Conservation (phyloP, 2,329 filamentous ascomycete species). For the Gremmenia infestans region DNA sequence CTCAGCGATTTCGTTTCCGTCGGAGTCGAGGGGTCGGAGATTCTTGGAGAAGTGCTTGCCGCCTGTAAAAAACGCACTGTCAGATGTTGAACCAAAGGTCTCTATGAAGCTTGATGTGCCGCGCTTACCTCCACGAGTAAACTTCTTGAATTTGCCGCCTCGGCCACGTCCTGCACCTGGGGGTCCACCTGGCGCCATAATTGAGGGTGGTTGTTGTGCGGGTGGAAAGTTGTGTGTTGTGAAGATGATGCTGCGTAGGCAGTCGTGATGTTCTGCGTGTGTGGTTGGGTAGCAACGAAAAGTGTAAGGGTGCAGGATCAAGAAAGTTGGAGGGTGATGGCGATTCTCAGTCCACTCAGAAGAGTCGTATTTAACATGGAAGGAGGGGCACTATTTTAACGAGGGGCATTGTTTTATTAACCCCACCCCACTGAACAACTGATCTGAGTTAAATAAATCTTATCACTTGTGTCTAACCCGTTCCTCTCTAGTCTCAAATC, state of each 20-base stretch:
- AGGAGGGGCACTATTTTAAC: slow-evolving; percentile 2
- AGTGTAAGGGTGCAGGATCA: neutral
- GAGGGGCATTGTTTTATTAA: no score
- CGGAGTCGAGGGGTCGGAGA: slow-evolving; percentile 79
- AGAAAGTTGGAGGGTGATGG: neutral
- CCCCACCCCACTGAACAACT: neutral
- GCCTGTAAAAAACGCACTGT: slow-evolving; percentile 46
- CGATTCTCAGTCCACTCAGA: slow-evolving; percentile 11
- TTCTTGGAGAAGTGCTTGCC: slow-evolving; percentile 95
- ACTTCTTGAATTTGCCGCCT: slow-evolving; percentile 92
- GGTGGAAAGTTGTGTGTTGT: neutral
- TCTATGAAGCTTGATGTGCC: neutral
- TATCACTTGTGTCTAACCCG: neutral
- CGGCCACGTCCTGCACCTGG: slow-evolving; percentile 52
- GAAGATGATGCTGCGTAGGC: neutral
- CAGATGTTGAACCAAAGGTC: slow-evolving; percentile 3
- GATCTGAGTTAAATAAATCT: neutral
- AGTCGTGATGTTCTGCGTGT: neutral
- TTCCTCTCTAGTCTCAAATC: slow-evolving; percentile 7
- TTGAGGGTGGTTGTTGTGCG: slow-evolving; percentile 5
- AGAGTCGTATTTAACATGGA: slow-evolving; percentile 11
- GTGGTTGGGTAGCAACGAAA: neutral
- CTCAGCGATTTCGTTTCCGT: slow-evolving; percentile 86
- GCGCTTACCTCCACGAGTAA: slow-evolving; percentile 75
- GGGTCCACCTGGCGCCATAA: slow-evolving; percentile 47